A percentile compares a stretch with the other conserved stretches of the same genome.
Evolutionary conservation across 2,329 filamentous ascomycete genomes (phyloP).

Genomic region (Meredithiella fracta): DNA sequence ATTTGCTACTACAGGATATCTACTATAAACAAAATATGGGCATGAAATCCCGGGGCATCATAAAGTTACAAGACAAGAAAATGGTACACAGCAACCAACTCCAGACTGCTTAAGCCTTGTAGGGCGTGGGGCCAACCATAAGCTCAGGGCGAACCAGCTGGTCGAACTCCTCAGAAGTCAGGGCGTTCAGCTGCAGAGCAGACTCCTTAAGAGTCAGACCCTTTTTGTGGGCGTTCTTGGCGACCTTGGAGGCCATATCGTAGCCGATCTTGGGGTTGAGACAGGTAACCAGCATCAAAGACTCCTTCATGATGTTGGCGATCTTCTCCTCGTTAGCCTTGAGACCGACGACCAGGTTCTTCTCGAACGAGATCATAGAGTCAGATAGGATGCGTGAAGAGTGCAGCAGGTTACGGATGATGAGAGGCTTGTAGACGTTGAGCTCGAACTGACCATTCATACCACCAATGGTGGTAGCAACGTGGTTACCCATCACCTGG

Average conservation of each 20-base stretch:
- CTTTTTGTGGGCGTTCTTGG: constrained; percentile 99
- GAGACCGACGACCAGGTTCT: constrained; percentile 75
- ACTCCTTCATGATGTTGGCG: constrained; percentile 77
- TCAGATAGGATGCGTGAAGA: constrained; percentile 77
- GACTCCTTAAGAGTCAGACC: constrained; percentile 83
- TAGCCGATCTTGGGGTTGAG: constrained; percentile 95
- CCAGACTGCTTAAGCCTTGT: constrained; percentile 29
- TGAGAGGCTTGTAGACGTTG: constrained; percentile 95
- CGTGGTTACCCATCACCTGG: constrained; percentile 96
- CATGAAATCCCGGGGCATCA: background rate
- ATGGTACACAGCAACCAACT: background rate
- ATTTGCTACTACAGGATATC: background rate
- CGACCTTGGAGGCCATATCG: constrained; percentile 92
- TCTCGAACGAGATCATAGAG: constrained; percentile 88
- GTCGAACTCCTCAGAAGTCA: constrained; percentile 83
- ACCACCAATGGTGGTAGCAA: constrained; percentile 80
- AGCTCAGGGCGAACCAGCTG: constrained; percentile 78
- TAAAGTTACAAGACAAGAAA: constrained; percentile 11
- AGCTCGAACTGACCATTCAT: constrained; percentile 98
- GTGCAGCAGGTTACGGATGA: constrained; percentile 91
- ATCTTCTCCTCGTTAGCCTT: constrained; percentile 93
- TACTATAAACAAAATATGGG: background rate
- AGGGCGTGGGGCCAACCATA: constrained; percentile 70
- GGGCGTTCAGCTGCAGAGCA: constrained; percentile 79
- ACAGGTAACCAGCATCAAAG: constrained; percentile 97